Evolutionary conservation across 257 asterid species (phyloP).

Genomic region (Solanum lignicaule): DNA sequence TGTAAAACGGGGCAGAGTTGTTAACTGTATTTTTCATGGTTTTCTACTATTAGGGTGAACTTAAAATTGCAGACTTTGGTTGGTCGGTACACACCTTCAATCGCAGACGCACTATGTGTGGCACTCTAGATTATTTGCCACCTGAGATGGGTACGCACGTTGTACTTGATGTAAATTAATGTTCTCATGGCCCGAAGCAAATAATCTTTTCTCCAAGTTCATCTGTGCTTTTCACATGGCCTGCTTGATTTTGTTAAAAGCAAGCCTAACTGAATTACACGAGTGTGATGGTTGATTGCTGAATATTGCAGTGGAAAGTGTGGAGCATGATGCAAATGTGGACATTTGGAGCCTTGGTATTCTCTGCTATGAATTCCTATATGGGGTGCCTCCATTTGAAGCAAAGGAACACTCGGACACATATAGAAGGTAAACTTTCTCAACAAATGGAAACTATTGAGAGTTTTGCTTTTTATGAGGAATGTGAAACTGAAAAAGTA

Average conservation of each 20-base stretch:
- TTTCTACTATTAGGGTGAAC: slow-evolving; percentile 62
- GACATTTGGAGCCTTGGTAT: slow-evolving; percentile 99
- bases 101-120: slow-evolving; percentile 96
- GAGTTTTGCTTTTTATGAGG: not conserved
- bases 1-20: not conserved
- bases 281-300: not conserved
- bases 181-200: not conserved
- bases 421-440: slow-evolving; percentile 58
- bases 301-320: slow-evolving; percentile 66
- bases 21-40: not conserved
- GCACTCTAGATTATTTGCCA: slow-evolving; percentile 95
- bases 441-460: not conserved
- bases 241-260: not conserved
- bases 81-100: slow-evolving; percentile 98
- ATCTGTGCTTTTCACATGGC: not conserved
- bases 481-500: not conserved
- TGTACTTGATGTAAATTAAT: not conserved
- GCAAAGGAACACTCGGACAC: slow-evolving; percentile 96
- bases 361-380: slow-evolving; percentile 86
- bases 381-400: slow-evolving; percentile 95
- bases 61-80: slow-evolving; percentile 95
- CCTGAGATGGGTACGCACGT: slow-evolving; percentile 92
- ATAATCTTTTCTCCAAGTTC: not conserved
- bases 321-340: slow-evolving; percentile 88
- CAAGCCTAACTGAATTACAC: not conserved